These are phyloP conservation scores for Knoxdaviesia capensis DNA, from an alignment of 2,329 filamentous ascomycete species.

Conservation along the genomic window DNA sequence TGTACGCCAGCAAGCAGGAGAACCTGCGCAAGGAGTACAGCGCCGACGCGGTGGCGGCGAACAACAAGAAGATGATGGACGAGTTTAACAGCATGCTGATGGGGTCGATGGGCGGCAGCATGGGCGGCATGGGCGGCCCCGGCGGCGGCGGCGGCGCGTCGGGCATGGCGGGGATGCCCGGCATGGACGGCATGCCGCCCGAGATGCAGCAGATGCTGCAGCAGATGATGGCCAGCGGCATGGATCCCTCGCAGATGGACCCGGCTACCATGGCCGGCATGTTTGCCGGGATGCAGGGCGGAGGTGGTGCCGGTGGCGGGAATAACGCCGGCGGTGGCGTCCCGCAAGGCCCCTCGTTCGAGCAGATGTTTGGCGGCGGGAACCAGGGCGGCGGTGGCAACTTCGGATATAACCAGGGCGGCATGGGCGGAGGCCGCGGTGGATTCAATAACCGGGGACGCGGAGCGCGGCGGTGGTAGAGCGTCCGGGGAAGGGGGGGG, in stretches of 20 bases:
- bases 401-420: slow-evolving; percentile 10
- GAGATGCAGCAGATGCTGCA: slow-evolving; percentile 53
- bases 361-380: slow-evolving; percentile 26
- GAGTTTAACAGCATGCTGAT: slow-evolving; percentile 51
- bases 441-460: slow-evolving; percentile 3
- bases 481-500: no score
- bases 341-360: slow-evolving; percentile 32
- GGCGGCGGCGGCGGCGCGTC: slow-evolving; percentile 12
- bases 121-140: slow-evolving; percentile 17
- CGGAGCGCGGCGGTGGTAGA: no score
- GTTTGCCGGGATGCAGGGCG: slow-evolving; percentile 36
- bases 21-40: slow-evolving; percentile 56
- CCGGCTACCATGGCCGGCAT: slow-evolving; percentile 35
- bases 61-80: slow-evolving; percentile 62
- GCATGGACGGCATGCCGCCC: slow-evolving; percentile 42
- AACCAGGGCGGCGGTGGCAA: slow-evolving; percentile 20
- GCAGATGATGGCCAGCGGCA: slow-evolving; percentile 44
- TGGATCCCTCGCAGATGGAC: slow-evolving; percentile 49
- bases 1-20: slow-evolving; percentile 82
- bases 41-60: slow-evolving; percentile 39
- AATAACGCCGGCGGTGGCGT: slow-evolving; percentile 25
- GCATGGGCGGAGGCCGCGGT: slow-evolving; percentile 11
- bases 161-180: slow-evolving; percentile 21
- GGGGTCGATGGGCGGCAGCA: slow-evolving; percentile 21
- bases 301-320: slow-evolving; percentile 18